Base-by-base conservation (phyloP, 2,329 filamentous ascomycete genomes). In the Monosporascus sp. region DNA sequence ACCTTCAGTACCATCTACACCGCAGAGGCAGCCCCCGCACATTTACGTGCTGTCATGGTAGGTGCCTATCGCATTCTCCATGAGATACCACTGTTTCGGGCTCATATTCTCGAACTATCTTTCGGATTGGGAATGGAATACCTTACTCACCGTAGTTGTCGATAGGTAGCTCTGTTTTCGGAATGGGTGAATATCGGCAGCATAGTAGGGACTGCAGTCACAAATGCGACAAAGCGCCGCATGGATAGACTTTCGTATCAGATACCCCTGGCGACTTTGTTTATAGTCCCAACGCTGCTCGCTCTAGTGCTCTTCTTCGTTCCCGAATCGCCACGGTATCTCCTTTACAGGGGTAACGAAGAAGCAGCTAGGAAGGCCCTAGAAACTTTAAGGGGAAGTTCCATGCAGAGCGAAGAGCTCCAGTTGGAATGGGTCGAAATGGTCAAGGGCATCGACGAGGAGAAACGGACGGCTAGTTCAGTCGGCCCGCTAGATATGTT, bases 141-240 rank as follows among this genome's bases (percentile, higher is more conserved):
- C 9, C 17, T 18, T n/a, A 41, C 18, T 41, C 17, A 41, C 38
- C 18, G 17, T n/a, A 11, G 38, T 11, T 2, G 17, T 41, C 14
- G 4, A 44, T n/a, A 46, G 43, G 43, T 46, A 14, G 43, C 72
- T 0, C 57, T 80, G 14, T 78, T 79, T 54, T 73, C 72, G 0
- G 74, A 75, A 55, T 78, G 74, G 69, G 75, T 78, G 14, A 77
- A 74, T 51, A 68, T 78, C 37, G 76, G 76, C 8, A 72, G 69
- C 52, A 73, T 78, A 28, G 60, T 80, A 40, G 77, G 78, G 3
- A 70, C 74, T 0, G 68, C 73, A 0, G 70, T 73, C 9, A 72
- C 74, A 17, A 76, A 78, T 46, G 69, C 63, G 37, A 74, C 74
- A 0, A 67, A 71, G 38, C 64, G 64, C 38, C 63, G 68, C 38